A percentile compares a stretch with the other conserved stretches of the same genome.
phyloP scores from a whole-genome alignment of 805 yeast genomes.

The Kodamaea restingae region DNA sequence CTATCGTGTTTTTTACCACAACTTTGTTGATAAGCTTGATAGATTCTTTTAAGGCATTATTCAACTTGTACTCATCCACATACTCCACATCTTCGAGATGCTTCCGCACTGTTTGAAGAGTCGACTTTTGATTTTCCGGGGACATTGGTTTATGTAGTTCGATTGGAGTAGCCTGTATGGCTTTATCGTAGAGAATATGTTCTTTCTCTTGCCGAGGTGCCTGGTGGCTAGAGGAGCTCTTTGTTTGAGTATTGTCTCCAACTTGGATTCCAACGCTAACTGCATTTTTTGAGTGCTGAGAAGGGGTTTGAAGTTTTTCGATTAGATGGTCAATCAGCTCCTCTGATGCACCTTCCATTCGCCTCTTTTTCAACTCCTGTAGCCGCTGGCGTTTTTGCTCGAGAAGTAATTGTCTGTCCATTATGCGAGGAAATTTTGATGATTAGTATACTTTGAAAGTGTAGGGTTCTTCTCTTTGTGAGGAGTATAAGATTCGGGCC shows the following conservation, averaged over 20 bases:
- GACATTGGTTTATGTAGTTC: background rate
- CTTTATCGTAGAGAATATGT: constrained; percentile 19
- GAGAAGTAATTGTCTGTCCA: constrained; percentile 36
- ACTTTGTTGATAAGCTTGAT: constrained; percentile 21
- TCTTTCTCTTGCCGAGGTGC: constrained; percentile 8
- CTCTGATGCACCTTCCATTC: constrained; percentile 12
- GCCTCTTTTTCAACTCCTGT: constrained; percentile 22
- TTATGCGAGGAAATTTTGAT: constrained; percentile 6
- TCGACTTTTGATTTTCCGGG: background rate
- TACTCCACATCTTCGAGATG: constrained; percentile 2
- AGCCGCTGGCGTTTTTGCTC: constrained; percentile 39
- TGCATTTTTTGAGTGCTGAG: constrained; percentile 5
- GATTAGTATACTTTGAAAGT: too few species aligned
- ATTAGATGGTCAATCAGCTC: constrained; percentile 16
- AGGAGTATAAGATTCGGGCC: too few species aligned
- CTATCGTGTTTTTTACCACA: constrained; percentile 6
- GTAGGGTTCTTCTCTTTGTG: too few species aligned
- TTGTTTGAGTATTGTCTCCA: constrained; percentile 11
- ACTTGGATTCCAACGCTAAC: constrained; percentile 29
- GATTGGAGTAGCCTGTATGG: constrained; percentile 17
- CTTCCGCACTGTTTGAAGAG: background rate
- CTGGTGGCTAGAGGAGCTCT: background rate
- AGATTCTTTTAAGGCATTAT: constrained; percentile 19
- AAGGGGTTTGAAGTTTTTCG: constrained; percentile 10
- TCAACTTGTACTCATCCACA: constrained; percentile 18